Base-by-base conservation (phyloP, 164 flowering plant species). In the Piper betle region DNA sequence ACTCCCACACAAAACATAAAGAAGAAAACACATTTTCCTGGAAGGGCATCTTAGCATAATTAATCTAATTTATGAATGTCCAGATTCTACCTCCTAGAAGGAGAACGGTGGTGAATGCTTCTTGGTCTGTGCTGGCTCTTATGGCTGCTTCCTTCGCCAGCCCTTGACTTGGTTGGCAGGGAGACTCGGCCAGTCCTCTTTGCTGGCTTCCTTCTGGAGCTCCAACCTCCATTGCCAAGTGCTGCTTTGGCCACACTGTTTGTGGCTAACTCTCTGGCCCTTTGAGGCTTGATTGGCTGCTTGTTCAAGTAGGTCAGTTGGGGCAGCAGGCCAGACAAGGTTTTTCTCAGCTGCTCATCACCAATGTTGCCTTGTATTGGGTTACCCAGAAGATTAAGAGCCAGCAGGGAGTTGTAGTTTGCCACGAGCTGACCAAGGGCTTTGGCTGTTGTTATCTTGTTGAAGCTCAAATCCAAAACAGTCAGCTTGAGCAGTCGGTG, bases 351-450 rank as follows among this genome's bases (percentile, higher is more conserved):
- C 33, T 25, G 33, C 2, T 25, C 33, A 25, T 25, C 33, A 25
- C 33, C 91, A 77, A 89, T 72, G 65, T 84, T 89, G 79, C 71
- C 80, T 67, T 85, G 90, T 53, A 89, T 79, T 7, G 96, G 91
- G 71, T 86, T 92, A 2, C 96, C 98, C 63, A 87, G 33, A 38
- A 89, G 77, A 71, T 87, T 92, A 25, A 92, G 72, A 57, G 98
- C 98, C 42, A 68, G 73, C 48, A 90, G 68, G 57, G 94, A 79
- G 61, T 80, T 74, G 78, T 86, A 87, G 74, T 89, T 86, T 9
- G 94, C 96, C 9, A 86, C 98, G 20, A 93, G 84, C 74, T 87
- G 98, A 42, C 96, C 94, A 3, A 90, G 75, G 4, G 87, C 77
- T 71, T 84, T 93, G 52, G 88, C 71, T 48, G 98, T 93, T 39